Evolutionary conservation across 257 asterid genomes (phyloP), one percentile per base, ranked within the genome.

Genomic region (Lycium barbarum): DNA sequence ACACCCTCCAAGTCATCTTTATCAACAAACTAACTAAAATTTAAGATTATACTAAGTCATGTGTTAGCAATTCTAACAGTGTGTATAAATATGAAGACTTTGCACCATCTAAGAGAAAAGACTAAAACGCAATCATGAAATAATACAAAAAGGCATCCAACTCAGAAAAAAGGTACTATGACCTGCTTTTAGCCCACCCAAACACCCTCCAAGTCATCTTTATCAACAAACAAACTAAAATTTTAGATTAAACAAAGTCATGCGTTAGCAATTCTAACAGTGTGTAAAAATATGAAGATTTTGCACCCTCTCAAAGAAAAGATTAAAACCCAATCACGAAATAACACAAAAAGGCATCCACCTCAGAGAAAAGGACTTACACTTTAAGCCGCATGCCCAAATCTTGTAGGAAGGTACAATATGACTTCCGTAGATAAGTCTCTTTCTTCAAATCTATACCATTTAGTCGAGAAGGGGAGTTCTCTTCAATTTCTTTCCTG

Each of bases 321-420:
- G 11, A 58, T 9, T 58, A 2, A 58, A 26, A 26, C 33, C 33
- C 63, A 53, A 78, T 33, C 26, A 78, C 49, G 14, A 78, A 78
- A 78, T 53, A 78, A 54, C 65, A 78, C 66, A 20, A 55, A 51
- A 26, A 72, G 7, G 40, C 3, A 83, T 71, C 20, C 33, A 35
- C 36, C 82, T 63, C 66, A 81, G 35, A 63, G 12, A 62, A 54
- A 83, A 83, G 84, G 83, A 87, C 98, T 92, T 88, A 94, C 98
- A 95, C 97, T 94, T 94, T 95, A 67, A 95, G 97, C 88, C 95
- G 88, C 98, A 94, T 95, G 89, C 98, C 99, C 70, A 95, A 88
- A 89, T 94, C 97, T 89, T 95, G 98, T 68, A 95, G 89, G 74
- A 93, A 93, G 55, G 95, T 91, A 88, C 97, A 94, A 85, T 95